phyloP scores from a whole-genome alignment of 176 grass and related monocot species.

The Zea mays region DNA sequence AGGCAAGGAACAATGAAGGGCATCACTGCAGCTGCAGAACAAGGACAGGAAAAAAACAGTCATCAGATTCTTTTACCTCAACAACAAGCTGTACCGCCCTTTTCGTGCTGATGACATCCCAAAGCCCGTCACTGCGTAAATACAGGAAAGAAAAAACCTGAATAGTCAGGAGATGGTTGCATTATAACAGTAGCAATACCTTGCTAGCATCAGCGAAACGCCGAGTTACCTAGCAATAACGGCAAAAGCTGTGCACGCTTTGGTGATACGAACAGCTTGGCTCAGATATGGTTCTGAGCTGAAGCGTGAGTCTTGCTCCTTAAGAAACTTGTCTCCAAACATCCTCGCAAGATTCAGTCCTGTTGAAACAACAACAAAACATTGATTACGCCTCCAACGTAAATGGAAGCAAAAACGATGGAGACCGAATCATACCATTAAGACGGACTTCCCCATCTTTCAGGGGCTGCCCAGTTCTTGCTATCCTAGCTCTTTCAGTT shows the following conservation, averaged over 20 bases:
- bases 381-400: neutral
- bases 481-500: conserved; percentile 66
- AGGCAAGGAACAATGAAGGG: neutral
- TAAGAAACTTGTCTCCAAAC: conserved; percentile 87
- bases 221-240: conserved; percentile 75
- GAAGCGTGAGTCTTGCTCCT: conserved; percentile 78
- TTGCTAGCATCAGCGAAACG: neutral
- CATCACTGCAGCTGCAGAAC: neutral
- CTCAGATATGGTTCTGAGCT: conserved; percentile 87
- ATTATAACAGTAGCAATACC: conserved; percentile 5
- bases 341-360: conserved; percentile 82
- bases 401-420: neutral
- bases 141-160: neutral
- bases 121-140: conserved; percentile 73
- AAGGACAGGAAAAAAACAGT: neutral
- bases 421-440: conserved; percentile 41
- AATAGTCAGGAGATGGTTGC: neutral
- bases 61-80: conserved; percentile 43
- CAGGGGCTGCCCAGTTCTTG: conserved; percentile 61
- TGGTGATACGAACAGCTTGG: conserved; percentile 54
- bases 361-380: conserved; percentile 12
- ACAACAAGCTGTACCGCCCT: conserved; percentile 63
- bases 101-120: conserved; percentile 81
- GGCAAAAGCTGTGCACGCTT: conserved; percentile 60
- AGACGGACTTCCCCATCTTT: conserved; percentile 79